A percentile compares a stretch with the other conserved stretches of the same genome.
phyloP scores from a whole-genome alignment of 768 basidiomycete genomes.

The Lactifluus subvellereus region DNA sequence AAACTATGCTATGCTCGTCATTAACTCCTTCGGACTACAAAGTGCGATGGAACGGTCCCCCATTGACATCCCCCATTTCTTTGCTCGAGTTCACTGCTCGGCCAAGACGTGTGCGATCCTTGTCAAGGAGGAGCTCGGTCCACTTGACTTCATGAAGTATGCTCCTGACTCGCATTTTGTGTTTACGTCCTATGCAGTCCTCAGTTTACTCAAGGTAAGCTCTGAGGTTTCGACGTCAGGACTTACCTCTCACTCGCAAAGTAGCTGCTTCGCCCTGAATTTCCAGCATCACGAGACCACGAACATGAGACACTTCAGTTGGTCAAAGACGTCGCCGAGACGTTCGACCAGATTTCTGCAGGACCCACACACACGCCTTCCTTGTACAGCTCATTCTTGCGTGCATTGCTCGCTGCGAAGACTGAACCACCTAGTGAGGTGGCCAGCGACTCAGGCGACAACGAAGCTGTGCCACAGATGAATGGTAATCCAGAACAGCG shows the following conservation, averaged over 20 bases:
- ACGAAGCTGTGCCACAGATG: not conserved
- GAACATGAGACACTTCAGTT: slow-evolving; percentile 65
- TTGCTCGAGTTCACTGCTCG: slow-evolving; percentile 66
- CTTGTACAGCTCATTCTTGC: slow-evolving; percentile 79
- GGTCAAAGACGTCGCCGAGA: slow-evolving; percentile 75
- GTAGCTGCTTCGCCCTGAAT: slow-evolving; percentile 79
- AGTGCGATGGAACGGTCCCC: slow-evolving; percentile 80
- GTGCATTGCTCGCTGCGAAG: slow-evolving; percentile 62
- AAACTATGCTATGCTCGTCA: slow-evolving; percentile 79
- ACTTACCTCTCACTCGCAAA: slow-evolving; percentile 2
- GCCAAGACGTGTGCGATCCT: slow-evolving; percentile 66
- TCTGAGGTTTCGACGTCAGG: not conserved
- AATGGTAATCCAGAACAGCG: slow-evolving; percentile 18
- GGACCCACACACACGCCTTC: slow-evolving; percentile 84
- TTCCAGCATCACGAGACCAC: slow-evolving; percentile 67
- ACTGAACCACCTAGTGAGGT: slow-evolving; percentile 28
- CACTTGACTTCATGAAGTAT: slow-evolving; percentile 71
- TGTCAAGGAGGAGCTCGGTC: slow-evolving; percentile 74
- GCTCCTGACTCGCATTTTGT: slow-evolving; percentile 90
- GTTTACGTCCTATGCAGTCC: slow-evolving; percentile 85
- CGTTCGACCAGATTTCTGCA: slow-evolving; percentile 70
- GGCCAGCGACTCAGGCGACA: slow-evolving; percentile 13
- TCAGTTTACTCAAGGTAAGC: slow-evolving; percentile 85
- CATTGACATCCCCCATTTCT: slow-evolving; percentile 78
- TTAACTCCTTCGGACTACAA: slow-evolving; percentile 96